A percentile compares a stretch with the other conserved stretches of the same genome.
Evolutionary conservation across 2,329 filamentous ascomycete genomes (phyloP).

Genomic region (Hypoxylon sp.): DNA sequence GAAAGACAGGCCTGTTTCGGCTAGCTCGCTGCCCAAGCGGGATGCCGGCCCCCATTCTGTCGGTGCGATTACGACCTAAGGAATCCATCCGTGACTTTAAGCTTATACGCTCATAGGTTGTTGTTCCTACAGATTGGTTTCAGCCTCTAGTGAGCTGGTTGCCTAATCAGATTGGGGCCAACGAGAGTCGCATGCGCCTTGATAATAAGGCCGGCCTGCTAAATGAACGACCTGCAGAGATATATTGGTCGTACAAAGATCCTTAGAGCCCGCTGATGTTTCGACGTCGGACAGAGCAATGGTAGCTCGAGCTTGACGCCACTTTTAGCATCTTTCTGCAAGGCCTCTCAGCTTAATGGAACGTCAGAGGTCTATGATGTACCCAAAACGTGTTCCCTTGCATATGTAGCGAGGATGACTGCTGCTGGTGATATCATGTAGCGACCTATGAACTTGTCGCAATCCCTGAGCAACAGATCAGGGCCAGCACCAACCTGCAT

Average conservation of each 20-base stretch:
- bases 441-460: conserved; percentile 38
- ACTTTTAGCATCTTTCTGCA: conserved; percentile 31
- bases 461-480: conserved; percentile 44
- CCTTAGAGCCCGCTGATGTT: conserved; percentile 29
- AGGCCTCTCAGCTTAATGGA: conserved; percentile 40
- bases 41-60: conserved; percentile 34
- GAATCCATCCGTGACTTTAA: conserved; percentile 40
- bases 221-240: conserved; percentile 37
- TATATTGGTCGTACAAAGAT: conserved; percentile 36
- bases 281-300: conserved; percentile 28
- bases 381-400: conserved; percentile 41
- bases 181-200: conserved; percentile 32
- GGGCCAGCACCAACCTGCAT: conserved; percentile 47
- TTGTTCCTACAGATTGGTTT: conserved; percentile 43
- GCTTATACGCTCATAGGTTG: conserved; percentile 41
- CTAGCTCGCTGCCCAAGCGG: conserved; percentile 44
- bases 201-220: conserved; percentile 22
- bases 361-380: conserved; percentile 22
- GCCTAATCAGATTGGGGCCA: conserved; percentile 32
- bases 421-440: conserved; percentile 39
- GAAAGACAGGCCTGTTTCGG: conserved; percentile 41
- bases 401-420: conserved; percentile 41
- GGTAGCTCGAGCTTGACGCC: conserved; percentile 32
- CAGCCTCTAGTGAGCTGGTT: conserved; percentile 39
- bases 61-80: conserved; percentile 42